Percentiles rank a stretch among this genome's conserved stretches.
phyloP scores from a whole-genome alignment of 2,329 filamentous ascomycete species.

The Hypoxylon rubiginosum region DNA sequence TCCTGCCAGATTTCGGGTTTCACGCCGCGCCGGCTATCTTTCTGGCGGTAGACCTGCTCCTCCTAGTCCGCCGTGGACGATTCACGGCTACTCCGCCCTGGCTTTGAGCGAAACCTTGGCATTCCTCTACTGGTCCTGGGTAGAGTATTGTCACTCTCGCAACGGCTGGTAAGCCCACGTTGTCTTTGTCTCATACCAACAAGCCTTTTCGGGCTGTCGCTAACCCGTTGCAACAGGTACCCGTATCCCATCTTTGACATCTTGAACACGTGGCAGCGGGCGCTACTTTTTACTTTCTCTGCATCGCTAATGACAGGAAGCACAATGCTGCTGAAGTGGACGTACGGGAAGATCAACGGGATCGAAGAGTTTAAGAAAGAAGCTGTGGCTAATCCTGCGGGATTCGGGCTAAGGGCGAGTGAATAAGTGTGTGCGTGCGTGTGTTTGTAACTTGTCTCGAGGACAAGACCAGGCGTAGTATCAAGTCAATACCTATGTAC shows the following conservation, averaged over 20 bases:
- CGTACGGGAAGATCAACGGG: constrained; percentile 78
- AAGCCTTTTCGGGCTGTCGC: constrained; percentile 14
- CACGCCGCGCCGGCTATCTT: constrained; percentile 76
- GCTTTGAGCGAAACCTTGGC: constrained; percentile 70
- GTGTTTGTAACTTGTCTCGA: neutral
- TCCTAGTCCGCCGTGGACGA: constrained; percentile 80
- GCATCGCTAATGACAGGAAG: constrained; percentile 79
- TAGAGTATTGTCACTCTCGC: constrained; percentile 76
- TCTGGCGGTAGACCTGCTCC: constrained; percentile 73
- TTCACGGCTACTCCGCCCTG: constrained; percentile 71
- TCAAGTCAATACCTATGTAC: neutral
- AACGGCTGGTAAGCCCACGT: constrained; percentile 71
- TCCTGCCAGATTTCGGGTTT: constrained; percentile 73
- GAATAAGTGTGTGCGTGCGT: constrained; percentile 1
- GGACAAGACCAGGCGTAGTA: neutral
- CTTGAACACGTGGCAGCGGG: constrained; percentile 74
- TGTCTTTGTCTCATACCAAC: constrained; percentile 5
- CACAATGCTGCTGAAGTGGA: constrained; percentile 76
- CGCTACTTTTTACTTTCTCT: constrained; percentile 76
- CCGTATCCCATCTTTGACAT: constrained; percentile 87
- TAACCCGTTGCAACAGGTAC: constrained; percentile 66
- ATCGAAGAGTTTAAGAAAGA: constrained; percentile 57
- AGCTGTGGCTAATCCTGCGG: constrained; percentile 46
- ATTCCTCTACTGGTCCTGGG: constrained; percentile 81
- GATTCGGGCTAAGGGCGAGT: constrained; percentile 40